Percentiles rank a stretch among this genome's conserved stretches.
Conservation (phyloP, 2,329 filamentous ascomycete species). For the Cladosporium sp. region DNA sequence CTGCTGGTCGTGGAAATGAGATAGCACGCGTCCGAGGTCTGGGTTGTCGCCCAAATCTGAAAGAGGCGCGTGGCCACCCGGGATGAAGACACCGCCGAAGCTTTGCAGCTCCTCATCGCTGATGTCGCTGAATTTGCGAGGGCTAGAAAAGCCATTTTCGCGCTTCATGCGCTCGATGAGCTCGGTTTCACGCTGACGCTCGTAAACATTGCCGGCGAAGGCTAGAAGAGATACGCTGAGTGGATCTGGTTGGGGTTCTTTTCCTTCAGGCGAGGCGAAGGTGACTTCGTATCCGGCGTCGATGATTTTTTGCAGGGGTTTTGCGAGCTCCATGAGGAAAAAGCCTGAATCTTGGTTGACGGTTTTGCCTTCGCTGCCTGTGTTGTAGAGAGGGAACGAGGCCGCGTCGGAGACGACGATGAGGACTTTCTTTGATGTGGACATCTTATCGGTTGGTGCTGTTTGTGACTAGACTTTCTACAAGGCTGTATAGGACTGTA, state of each 20-base stretch:
- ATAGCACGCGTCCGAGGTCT: slow-evolving; percentile 41
- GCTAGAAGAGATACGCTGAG: slow-evolving; percentile 39
- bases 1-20: slow-evolving; percentile 36
- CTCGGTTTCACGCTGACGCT: slow-evolving; percentile 37
- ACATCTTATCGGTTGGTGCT: neutral
- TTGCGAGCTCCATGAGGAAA: slow-evolving; percentile 36
- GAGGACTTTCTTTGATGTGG: slow-evolving; percentile 1
- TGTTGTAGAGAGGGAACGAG: slow-evolving; percentile 2
- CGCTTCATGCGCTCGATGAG: slow-evolving; percentile 43
- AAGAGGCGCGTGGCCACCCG: slow-evolving; percentile 44
- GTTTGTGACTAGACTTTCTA: neutral
- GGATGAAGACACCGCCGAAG: slow-evolving; percentile 43
- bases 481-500: neutral
- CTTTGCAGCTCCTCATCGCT: slow-evolving; percentile 37
- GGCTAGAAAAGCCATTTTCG: slow-evolving; percentile 40
- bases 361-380: neutral
- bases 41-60: slow-evolving; percentile 38
- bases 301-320: slow-evolving; percentile 35
- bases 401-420: neutral
- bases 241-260: slow-evolving; percentile 40
- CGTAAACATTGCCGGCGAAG: slow-evolving; percentile 46
- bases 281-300: slow-evolving; percentile 40
- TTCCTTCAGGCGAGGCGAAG: slow-evolving; percentile 43
- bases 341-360: neutral
- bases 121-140: slow-evolving; percentile 37